Evolutionary conservation across 495 filamentous ascomycete species (phyloP).

Genomic region (Podospora comata): DNA sequence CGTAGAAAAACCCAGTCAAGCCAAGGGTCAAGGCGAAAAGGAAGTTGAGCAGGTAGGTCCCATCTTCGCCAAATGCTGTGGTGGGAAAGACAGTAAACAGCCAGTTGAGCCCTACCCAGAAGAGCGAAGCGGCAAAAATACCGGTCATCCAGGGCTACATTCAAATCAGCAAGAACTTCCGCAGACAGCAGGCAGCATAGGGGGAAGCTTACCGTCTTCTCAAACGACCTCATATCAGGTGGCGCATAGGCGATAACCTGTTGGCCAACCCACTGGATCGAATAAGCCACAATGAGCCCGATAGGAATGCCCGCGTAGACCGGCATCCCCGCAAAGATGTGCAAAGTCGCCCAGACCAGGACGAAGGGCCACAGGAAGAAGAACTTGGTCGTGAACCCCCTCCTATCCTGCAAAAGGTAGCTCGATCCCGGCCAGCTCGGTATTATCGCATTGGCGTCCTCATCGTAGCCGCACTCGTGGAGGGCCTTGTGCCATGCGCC

Average conservation of each 20-base stretch:
- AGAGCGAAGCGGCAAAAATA: constrained; percentile 84
- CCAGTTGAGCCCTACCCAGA: constrained; percentile 79
- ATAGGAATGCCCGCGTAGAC: constrained; percentile 74
- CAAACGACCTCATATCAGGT: constrained; percentile 77
- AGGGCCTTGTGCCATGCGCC: constrained; percentile 81
- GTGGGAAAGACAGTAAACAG: constrained; percentile 66
- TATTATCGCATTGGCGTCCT: constrained; percentile 66
- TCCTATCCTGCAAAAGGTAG: constrained; percentile 66
- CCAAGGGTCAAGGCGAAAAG: constrained; percentile 61
- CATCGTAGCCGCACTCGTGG: constrained; percentile 77
- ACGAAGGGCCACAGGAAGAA: constrained; percentile 88
- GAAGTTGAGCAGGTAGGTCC: constrained; percentile 71
- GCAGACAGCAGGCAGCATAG: background rate
- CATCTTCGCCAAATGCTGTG: constrained; percentile 42
- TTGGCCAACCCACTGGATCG: constrained; percentile 74
- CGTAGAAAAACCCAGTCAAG: constrained; percentile 80
- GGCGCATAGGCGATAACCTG: constrained; percentile 77
- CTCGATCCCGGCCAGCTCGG: constrained; percentile 56
- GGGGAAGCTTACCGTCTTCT: constrained; percentile 68
- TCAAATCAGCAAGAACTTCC: background rate
- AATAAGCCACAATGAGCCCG: constrained; percentile 60
- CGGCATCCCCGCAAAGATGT: constrained; percentile 68
- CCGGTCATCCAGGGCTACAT: constrained; percentile 81
- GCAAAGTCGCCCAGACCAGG: constrained; percentile 64
- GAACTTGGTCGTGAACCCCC: constrained; percentile 72